Evolutionary conservation across 495 filamentous ascomycete genomes (phyloP), one percentile per base, ranked within the genome.

Genomic region (Cercophora scortea): DNA sequence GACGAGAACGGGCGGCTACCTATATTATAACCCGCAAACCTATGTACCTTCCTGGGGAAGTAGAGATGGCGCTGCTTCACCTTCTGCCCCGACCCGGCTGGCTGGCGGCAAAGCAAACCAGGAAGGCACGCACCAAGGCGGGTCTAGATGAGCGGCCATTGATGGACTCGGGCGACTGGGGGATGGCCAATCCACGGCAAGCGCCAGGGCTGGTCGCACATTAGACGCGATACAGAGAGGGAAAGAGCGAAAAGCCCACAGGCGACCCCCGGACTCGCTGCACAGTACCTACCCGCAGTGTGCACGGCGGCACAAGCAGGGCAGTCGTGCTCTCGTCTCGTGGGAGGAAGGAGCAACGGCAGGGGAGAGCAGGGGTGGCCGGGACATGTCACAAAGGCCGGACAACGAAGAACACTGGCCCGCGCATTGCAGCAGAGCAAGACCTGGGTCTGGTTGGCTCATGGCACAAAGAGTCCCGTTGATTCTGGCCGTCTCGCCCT

Each of bases 151-250:
- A 15, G 15, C 41, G 15, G 11, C 15, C 41, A 42, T 42, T 42
- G 41, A 15, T 42, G 41, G 41, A 18, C 38, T 40, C 38, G n/a
- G 13, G 41, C 2, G 15, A 38, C 8, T 12, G 12, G n/a, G 25
- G 25, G 25, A 25, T 5, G 25, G 18, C 41, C 35, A 16, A 35
- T 38, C 12, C 15, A 33, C 45, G 32, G 51, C 51, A 63, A 53
- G 52, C 60, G 57, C 55, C 57, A 53, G 52, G 50, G 47, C 42
- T 12, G 34, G 32, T 38, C n/a, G 10, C 43, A 45, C 36, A 38
- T 38, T 38, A 38, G 36, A 38, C 12, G 41, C 32, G 32, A 16
- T 8, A 32, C 6, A 32, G 17, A n/a, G 32, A 48, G 46, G 32
- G 44, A 38, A 38, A 10, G 36, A 38, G 25, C 25, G 25, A 25